Conservation (phyloP, 225 moss, liverwort and hornwort species). For the Climacium dendroides region DNA sequence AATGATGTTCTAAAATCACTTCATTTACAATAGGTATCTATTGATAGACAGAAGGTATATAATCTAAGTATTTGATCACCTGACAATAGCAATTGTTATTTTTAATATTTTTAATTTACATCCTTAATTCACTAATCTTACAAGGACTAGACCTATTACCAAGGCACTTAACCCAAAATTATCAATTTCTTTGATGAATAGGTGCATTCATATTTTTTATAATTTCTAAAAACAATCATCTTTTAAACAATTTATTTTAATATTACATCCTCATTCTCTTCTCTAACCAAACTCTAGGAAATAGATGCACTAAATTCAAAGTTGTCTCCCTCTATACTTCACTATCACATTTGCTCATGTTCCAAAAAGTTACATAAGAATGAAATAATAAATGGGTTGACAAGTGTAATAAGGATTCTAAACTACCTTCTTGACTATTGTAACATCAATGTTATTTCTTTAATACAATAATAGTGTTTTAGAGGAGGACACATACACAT, state of each 20-base stretch:
- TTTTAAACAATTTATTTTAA: background rate
- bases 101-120: background rate
- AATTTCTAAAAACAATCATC: background rate
- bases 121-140: rapidly evolving
- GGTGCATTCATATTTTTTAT: background rate
- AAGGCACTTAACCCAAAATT: background rate
- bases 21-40: no score
- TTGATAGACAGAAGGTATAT: background rate
- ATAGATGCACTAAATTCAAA: background rate
- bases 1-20: background rate
- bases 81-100: no score
- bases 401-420: background rate
- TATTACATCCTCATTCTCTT: rapidly evolving
- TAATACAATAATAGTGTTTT: background rate
- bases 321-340: background rate
- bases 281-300: background rate
- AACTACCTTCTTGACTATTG: rapidly evolving
- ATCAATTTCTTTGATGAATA: background rate
- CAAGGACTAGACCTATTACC: rapidly evolving
- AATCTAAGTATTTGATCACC: background rate
- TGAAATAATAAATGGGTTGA: no score
- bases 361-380: background rate
- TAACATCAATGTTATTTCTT: background rate
- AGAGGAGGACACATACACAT: rapidly evolving
- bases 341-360: background rate